phyloP scores from a whole-genome alignment of 805 yeast genomes.

The Metschnikowia continentalis region DNA sequence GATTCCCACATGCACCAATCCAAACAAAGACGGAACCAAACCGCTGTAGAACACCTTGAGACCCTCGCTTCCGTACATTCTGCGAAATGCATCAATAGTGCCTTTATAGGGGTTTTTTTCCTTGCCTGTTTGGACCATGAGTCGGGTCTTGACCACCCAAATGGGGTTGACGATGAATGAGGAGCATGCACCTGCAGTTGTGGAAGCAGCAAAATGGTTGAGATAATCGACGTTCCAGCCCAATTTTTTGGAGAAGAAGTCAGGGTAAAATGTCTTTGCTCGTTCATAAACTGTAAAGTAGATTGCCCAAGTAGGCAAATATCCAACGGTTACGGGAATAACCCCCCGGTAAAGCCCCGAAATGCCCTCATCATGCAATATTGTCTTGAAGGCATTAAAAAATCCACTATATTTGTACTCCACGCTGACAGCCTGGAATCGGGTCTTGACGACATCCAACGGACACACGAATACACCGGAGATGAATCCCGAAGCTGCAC shows the following conservation, averaged over 20 bases:
- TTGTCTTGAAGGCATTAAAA: slow-evolving; percentile 58
- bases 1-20: slow-evolving; percentile 88
- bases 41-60: slow-evolving; percentile 81
- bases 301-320: slow-evolving; percentile 96
- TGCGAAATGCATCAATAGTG: slow-evolving; percentile 76
- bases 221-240: slow-evolving; percentile 23
- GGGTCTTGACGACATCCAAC: slow-evolving; percentile 89
- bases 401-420: slow-evolving; percentile 50
- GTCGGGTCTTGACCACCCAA: slow-evolving; percentile 95
- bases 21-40: slow-evolving; percentile 82
- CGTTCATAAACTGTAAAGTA: slow-evolving; percentile 87
- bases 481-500: slow-evolving; percentile 90
- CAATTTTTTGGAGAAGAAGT: slow-evolving; percentile 26
- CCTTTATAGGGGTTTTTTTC: slow-evolving; percentile 54
- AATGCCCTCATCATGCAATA: slow-evolving; percentile 72
- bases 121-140: slow-evolving; percentile 76
- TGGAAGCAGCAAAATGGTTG: slow-evolving; percentile 57
- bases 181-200: slow-evolving; percentile 84
- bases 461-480: slow-evolving; percentile 94
- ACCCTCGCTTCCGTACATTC: slow-evolving; percentile 81
- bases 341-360: slow-evolving; percentile 86
- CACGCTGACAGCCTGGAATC: slow-evolving; percentile 88
- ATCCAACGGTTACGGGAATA: slow-evolving; percentile 88
- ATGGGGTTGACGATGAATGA: slow-evolving; percentile 88
- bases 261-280: slow-evolving; percentile 57